These are phyloP conservation scores for Pholiota molesta DNA, from an alignment of 768 basidiomycete species.

Conservation along the genomic window DNA sequence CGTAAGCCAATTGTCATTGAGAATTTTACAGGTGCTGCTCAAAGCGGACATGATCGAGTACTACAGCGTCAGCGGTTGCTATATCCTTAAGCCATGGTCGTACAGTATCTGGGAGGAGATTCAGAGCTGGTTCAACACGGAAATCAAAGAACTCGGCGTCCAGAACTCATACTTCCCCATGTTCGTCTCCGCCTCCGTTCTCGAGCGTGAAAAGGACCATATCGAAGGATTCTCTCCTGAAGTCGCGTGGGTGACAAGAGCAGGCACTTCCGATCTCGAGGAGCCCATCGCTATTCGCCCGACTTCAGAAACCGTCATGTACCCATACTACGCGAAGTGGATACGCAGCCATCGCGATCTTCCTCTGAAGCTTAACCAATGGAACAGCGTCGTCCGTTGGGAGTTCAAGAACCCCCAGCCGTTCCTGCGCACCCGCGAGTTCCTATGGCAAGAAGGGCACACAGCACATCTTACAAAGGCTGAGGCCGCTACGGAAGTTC, in stretches of 20 bases:
- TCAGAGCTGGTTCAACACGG: slow-evolving; percentile 92
- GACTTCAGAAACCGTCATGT: slow-evolving; percentile 99
- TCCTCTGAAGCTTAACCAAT: slow-evolving; percentile 96
- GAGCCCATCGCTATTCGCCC: slow-evolving; percentile 98
- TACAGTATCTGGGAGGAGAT: slow-evolving; percentile 98
- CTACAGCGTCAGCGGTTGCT: slow-evolving; percentile 98
- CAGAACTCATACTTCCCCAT: slow-evolving; percentile 99
- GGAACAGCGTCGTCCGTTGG: slow-evolving; percentile 99
- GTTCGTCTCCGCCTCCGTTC: slow-evolving; percentile 91
- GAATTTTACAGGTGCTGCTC: slow-evolving; percentile 73
- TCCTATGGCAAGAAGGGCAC: slow-evolving; percentile 99
- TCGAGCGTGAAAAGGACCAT: slow-evolving; percentile 97
- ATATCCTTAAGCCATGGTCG: slow-evolving; percentile 97
- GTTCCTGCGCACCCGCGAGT: slow-evolving; percentile 98
- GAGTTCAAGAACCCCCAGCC: slow-evolving; percentile 99
- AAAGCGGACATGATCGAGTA: slow-evolving; percentile 99
- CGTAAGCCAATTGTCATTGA: slow-evolving; percentile 4
- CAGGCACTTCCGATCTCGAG: slow-evolving; percentile 91
- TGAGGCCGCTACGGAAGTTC: slow-evolving; percentile 92
- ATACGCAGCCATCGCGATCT: slow-evolving; percentile 97
- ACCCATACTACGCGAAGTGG: slow-evolving; percentile 99
- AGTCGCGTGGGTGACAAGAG: slow-evolving; percentile 99
- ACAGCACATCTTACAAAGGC: slow-evolving; percentile 88
- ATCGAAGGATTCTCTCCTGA: slow-evolving; percentile 99
- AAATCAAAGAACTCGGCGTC: slow-evolving; percentile 93